Conservation (phyloP, 2,329 filamentous ascomycete species). For the Shiraia bambusicola region DNA sequence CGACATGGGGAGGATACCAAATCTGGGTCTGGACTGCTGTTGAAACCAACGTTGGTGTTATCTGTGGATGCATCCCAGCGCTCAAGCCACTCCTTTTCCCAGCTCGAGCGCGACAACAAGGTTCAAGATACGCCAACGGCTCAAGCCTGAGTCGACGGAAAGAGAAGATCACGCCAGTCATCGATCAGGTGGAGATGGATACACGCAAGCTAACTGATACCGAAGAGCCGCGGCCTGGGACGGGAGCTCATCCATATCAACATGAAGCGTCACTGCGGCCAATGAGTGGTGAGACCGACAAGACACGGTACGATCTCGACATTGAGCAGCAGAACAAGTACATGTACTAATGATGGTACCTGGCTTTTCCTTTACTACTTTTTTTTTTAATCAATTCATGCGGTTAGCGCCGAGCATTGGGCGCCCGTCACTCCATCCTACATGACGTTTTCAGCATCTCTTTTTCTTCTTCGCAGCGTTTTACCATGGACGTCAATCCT, state of each 20-base stretch:
- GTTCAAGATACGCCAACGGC: conserved; percentile 34
- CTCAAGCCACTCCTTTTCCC: conserved; percentile 46
- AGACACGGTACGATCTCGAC: conserved; percentile 37
- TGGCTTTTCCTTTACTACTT: conserved; percentile 10
- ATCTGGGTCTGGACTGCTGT: conserved; percentile 49
- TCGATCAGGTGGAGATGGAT: conserved; percentile 40
- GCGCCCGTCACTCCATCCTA: conserved; percentile 17
- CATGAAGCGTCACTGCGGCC: conserved; percentile 26
- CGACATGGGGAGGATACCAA: conserved; percentile 49
- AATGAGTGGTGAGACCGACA: conserved; percentile 39
- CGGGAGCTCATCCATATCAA: conserved; percentile 20
- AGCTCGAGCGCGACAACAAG: conserved; percentile 32
- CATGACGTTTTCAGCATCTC: conserved; percentile 10
- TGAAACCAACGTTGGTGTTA: conserved; percentile 48
- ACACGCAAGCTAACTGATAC: conserved; percentile 31
- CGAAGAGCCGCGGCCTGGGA: conserved; percentile 28
- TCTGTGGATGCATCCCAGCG: conserved; percentile 49
- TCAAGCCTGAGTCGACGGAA: conserved; percentile 33
- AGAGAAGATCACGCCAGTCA: conserved; percentile 35
- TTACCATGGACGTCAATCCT: conserved; percentile 14
- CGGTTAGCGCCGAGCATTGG: conserved; percentile 13
- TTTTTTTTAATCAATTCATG: conserved; percentile 18
- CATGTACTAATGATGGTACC: conserved; percentile 33
- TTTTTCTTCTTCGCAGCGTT: conserved; percentile 16
- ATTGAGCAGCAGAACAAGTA: conserved; percentile 41